Base-by-base conservation (phyloP, 2,329 filamentous ascomycete species). In the Sordariomycetes sp. region DNA sequence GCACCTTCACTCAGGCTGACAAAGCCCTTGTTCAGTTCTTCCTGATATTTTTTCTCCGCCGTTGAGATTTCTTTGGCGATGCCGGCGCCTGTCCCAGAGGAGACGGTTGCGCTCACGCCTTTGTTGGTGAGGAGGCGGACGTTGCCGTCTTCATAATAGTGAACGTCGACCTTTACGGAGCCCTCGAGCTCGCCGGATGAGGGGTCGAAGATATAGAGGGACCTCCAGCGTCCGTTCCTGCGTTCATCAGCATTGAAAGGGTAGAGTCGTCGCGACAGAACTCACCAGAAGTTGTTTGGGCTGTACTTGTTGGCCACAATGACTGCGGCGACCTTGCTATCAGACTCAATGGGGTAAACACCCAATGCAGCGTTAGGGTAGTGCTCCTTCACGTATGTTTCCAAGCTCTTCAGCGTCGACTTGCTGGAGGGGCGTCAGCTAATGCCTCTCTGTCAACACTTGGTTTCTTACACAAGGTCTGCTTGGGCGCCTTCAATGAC, bases 81-180 rank as follows among this genome's bases (percentile, higher is more conserved):
- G 23, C 79, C 82, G 0, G 74, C 71, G 7, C 78, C 80, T 3
- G 72, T 75, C 25, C 67, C 69, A 1, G 72, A 78, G 2, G 76
- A 59, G n/a, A 84, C 57, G 8, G 72, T 74, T 4, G 73, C 57
- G 1, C 68, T 68, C 10, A 90, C 57, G 9, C 82, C 67, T 64
- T 95, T 95, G 51, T 75, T 81, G n/a, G 92, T 95, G 42, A 90
- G 71, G 39, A 98, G 73, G 3, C 92, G 82, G 38, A 98, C 92
- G 54, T 98, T 98, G 42, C 92, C 92, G 55, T 98, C 93, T 64
- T 98, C 92, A 66, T 98, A 98, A 71, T 98, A 98, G 69, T 98
- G 92, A 33, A 98, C 90, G 47, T 96, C 88, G 35, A 95, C 85
- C 58, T 90, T 86, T 59, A 96, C 79, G 39, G 71, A 78, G 48